Evolutionary conservation across 225 moss, liverwort and hornwort genomes (phyloP).

Genomic region (Polytrichum formosum): DNA sequence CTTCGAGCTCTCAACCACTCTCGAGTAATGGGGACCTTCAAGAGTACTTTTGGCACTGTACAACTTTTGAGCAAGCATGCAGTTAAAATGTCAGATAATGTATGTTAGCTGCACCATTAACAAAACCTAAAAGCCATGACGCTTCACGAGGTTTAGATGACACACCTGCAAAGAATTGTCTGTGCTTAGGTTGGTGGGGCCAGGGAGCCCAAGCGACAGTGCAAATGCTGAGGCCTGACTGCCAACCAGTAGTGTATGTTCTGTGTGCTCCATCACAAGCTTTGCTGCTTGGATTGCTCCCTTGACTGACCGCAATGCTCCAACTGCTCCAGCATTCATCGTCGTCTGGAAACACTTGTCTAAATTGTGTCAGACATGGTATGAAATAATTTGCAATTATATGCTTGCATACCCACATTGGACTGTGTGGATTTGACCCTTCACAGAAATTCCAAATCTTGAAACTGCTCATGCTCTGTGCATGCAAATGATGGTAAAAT

Average conservation of each 20-base stretch:
- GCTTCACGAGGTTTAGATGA: too few relatives aligned
- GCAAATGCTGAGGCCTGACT: constrained; percentile 82
- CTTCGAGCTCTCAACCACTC: too few relatives aligned
- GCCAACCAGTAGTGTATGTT: constrained; percentile 87
- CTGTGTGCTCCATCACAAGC: constrained; percentile 92
- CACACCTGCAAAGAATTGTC: constrained; percentile 61
- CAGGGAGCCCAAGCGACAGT: constrained; percentile 71
- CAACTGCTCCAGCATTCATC: constrained; percentile 94
- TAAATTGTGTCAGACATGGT: too few relatives aligned
- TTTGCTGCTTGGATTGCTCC: constrained; percentile 81
- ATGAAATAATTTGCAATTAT: too few relatives aligned
- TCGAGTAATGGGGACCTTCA: too few relatives aligned
- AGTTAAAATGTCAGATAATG: too few relatives aligned
- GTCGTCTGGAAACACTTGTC: constrained; percentile 48
- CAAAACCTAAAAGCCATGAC: too few relatives aligned
- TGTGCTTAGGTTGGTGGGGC: constrained; percentile 83
- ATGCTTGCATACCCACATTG: too few relatives aligned
- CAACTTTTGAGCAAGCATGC: too few relatives aligned
- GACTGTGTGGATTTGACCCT: too few relatives aligned
- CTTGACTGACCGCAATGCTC: constrained; percentile 79
- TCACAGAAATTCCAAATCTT: background rate
- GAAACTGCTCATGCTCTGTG: background rate
- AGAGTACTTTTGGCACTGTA: too few relatives aligned
- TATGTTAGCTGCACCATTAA: too few relatives aligned
- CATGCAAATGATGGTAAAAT: background rate